Evolutionary conservation across 495 filamentous ascomycete species (phyloP), one percentile per base, ranked within the genome.

Genomic region (Lasiosphaeriaceae sp.): DNA sequence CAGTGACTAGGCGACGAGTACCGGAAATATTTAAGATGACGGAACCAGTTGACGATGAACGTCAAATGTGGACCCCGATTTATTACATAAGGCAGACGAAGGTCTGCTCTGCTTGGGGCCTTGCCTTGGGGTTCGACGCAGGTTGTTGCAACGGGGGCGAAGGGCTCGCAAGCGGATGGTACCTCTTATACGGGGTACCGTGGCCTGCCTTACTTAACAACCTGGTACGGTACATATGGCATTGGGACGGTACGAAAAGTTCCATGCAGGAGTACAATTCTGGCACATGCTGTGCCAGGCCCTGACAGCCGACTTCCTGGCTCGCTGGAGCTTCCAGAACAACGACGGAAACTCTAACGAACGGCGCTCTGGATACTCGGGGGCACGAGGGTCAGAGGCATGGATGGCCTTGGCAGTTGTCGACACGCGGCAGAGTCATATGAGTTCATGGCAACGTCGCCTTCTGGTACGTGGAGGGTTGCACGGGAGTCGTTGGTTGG

Each of bases 351-450:
- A n/a, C 14, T 45, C 16, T 22, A 41, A 39, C 39, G 1, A 8
- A 8, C 20, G 6, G 31, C 26, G 31, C 12, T 11, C 19, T 17
- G n/a, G 11, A n/a, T n/a, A 14, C 29, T 7, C 22, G 29, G 19
- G n/a, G 11, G 29, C 31, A 14, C 29, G 19, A 41, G 29, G 19
- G 17, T 31, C 31, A 52, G 49, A 21, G 7, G 17, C 17, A 41
- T 0, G 3, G 49, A 1, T 9, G 7, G 49, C 34, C 29, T 22
- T 50, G 55, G 41, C 56, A 53, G 56, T 41, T 53, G 56, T 48
- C 22, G 50, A 44, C 57, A 59, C 41, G 51, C 57, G 57, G 51
- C 51, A 23, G 46, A 21, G 39, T 46, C 14, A 37, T 12, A 54
- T 46, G 21, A 45, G 37, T 23, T 22, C 49, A 22, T 9, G 14